Conservation (phyloP, 2,329 filamentous ascomycete genomes). For the Aureobasidium pullulans region DNA sequence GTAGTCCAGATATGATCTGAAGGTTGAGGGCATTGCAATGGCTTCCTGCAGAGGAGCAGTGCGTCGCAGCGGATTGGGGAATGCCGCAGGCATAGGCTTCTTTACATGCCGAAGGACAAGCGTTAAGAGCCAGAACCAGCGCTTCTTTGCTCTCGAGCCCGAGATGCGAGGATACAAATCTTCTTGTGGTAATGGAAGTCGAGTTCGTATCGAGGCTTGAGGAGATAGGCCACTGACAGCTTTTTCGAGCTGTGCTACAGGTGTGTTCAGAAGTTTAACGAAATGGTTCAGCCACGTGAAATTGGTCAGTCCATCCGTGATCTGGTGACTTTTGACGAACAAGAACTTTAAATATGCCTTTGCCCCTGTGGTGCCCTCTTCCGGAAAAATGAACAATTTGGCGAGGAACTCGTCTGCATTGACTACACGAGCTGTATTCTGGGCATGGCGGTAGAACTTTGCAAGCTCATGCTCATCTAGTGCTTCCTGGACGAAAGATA, state of each 20-base stretch:
- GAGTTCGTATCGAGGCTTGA: conserved; percentile 20
- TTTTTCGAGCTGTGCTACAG: conserved; percentile 19
- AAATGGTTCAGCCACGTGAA: conserved; percentile 38
- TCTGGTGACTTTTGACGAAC: conserved; percentile 37
- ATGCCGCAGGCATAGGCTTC: conserved; percentile 32
- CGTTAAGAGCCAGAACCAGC: conserved; percentile 43
- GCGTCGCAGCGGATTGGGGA: conserved; percentile 35
- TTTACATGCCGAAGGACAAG: conserved; percentile 37
- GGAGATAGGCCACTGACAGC: conserved; percentile 19
- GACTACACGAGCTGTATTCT: conserved; percentile 35
- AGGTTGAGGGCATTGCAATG: conserved; percentile 24
- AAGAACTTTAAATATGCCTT: conserved; percentile 29
- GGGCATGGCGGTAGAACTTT: conserved; percentile 33
- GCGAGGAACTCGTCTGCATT: conserved; percentile 31
- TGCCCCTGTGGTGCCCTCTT: conserved; percentile 18
- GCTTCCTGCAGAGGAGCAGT: conserved; percentile 12
- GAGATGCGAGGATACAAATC: conserved; percentile 36
- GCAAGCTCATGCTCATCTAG: conserved; percentile 24
- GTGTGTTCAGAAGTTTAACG: conserved; percentile 29
- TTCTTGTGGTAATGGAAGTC: conserved; percentile 39
- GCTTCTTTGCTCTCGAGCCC: conserved; percentile 31
- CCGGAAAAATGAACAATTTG: conserved; percentile 34
- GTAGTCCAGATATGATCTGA: conserved; percentile 34
- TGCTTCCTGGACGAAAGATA: conserved; percentile 34
- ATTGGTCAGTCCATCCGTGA: conserved; percentile 37